phyloP scores from a whole-genome alignment of 345 rosid genomes.

The Syzygium aqueum region DNA sequence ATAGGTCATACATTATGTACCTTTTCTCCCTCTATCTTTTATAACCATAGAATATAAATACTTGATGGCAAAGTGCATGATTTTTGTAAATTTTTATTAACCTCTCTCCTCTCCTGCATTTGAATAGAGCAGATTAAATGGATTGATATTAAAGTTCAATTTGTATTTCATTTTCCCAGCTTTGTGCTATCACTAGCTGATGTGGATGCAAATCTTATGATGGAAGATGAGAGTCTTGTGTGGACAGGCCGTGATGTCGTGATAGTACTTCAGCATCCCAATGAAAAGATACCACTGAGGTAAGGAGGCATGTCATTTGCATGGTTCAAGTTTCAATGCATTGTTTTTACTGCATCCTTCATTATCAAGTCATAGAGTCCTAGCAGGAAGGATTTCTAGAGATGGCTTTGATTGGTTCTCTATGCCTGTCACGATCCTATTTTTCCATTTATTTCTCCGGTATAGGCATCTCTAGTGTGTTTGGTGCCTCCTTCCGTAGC shows the following conservation, averaged over 20 bases:
- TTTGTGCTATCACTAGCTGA: slow-evolving; percentile 94
- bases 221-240: slow-evolving; percentile 98
- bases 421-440: neutral
- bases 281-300: slow-evolving; percentile 89
- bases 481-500: neutral
- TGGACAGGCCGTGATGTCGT: slow-evolving; percentile 94
- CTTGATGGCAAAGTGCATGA: neutral
- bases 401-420: neutral
- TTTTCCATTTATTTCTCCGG: neutral
- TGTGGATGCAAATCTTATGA: slow-evolving; percentile 82
- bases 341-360: neutral
- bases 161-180: slow-evolving; percentile 27
- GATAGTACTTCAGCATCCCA: slow-evolving; percentile 91
- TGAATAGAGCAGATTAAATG: neutral
- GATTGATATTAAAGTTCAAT: neutral
- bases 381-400: neutral
- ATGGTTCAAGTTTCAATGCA: neutral
- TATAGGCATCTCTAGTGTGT: neutral
- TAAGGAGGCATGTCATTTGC: slow-evolving; percentile 7
- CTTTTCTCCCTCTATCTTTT: neutral
- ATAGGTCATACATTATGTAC: neutral
- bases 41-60: neutral
- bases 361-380: neutral
- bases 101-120: neutral
- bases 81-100: neutral